These are phyloP conservation scores for Euphorbia schlechtendalii DNA, from an alignment of 441 rosid genomes.

Conservation along the genomic window DNA sequence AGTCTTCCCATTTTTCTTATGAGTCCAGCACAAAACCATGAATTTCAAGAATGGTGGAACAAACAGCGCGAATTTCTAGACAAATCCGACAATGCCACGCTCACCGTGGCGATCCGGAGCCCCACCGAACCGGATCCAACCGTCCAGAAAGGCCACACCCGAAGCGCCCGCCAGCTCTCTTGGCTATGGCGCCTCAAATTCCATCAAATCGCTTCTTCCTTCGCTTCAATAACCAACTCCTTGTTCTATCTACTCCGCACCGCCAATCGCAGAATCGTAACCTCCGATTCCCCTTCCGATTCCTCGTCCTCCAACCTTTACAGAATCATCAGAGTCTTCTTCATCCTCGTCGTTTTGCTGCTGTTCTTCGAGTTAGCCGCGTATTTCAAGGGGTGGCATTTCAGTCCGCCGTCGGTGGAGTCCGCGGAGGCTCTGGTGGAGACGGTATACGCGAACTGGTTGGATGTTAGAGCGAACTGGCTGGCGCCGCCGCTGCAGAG, in stretches of 20 bases:
- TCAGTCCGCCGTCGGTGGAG: slow-evolving; percentile 67
- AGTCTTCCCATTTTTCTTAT: slow-evolving; percentile 22
- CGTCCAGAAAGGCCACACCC: slow-evolving; percentile 52
- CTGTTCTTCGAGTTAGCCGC: slow-evolving; percentile 68
- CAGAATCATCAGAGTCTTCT: slow-evolving; percentile 46
- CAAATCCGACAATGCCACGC: slow-evolving; percentile 13
- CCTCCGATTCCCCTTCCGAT: slow-evolving; percentile 27
- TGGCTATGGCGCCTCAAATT: slow-evolving; percentile 60
- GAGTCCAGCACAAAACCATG: slow-evolving; percentile 70
- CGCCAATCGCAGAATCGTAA: slow-evolving; percentile 61
- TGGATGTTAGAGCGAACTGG: slow-evolving; percentile 57
- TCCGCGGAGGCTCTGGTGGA: slow-evolving; percentile 54
- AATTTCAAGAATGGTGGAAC: slow-evolving; percentile 97
- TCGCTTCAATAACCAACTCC: neutral
- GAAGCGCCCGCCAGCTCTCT: slow-evolving; percentile 68
- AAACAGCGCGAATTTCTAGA: slow-evolving; percentile 49
- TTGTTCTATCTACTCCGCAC: slow-evolving; percentile 50
- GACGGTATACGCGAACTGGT: slow-evolving; percentile 58
- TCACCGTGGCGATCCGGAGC: slow-evolving; percentile 18
- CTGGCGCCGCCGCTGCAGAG: slow-evolving; percentile 78
- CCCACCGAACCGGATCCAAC: slow-evolving; percentile 19
- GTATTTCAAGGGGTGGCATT: slow-evolving; percentile 88
- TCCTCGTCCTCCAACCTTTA: slow-evolving; percentile 49
- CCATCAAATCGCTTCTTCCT: slow-evolving; percentile 22
- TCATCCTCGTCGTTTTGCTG: slow-evolving; percentile 47